A percentile compares a stretch with the other conserved stretches of the same genome.
Conservation (phyloP, 495 filamentous ascomycete genomes). For the Articulospora tetracladia region DNA sequence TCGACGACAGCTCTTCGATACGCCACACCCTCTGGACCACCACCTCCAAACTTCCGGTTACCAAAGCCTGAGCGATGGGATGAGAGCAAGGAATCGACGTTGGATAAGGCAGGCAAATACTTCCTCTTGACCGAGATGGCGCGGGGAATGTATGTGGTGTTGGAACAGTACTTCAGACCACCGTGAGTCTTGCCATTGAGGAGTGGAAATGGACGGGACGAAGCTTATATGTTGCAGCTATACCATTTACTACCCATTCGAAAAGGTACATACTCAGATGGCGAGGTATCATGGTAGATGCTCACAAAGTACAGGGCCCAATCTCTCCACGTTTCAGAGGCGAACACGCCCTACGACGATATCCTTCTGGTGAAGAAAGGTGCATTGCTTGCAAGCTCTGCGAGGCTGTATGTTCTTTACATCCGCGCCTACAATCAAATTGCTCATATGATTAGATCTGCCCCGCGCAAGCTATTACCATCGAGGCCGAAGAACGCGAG, state of each 20-base stretch:
- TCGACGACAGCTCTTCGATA: conserved; percentile 61
- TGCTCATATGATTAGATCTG: conserved; percentile 56
- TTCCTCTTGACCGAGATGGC: conserved; percentile 94
- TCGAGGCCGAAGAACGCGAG: conserved; percentile 96
- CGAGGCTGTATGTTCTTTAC: conserved; percentile 61
- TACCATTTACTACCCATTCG: conserved; percentile 98
- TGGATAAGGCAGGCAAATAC: conserved; percentile 85
- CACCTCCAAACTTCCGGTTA: conserved; percentile 73
- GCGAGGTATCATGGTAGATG: conserved; percentile 9
- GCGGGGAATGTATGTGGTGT: conserved; percentile 93
- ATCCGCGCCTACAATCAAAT: conserved; percentile 4
- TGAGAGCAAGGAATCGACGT: conserved; percentile 60
- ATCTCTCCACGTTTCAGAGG: conserved; percentile 97
- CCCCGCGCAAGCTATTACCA: conserved; percentile 94
- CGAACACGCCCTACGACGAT: conserved; percentile 91
- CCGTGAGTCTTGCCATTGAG: conserved; percentile 63
- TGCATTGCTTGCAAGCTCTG: conserved; percentile 99
- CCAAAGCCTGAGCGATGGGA: conserved; percentile 66
- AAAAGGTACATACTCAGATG: conserved; percentile 57
- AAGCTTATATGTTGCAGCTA: conserved; percentile 52
- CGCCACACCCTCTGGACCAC: conserved; percentile 74
- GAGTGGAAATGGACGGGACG: not conserved
- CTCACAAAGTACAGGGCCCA: conserved; percentile 56
- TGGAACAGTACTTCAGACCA: conserved; percentile 97
- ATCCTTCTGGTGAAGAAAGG: conserved; percentile 95